Conservation (phyloP, 2,329 filamentous ascomycete genomes). For the Epichloe festucae region DNA sequence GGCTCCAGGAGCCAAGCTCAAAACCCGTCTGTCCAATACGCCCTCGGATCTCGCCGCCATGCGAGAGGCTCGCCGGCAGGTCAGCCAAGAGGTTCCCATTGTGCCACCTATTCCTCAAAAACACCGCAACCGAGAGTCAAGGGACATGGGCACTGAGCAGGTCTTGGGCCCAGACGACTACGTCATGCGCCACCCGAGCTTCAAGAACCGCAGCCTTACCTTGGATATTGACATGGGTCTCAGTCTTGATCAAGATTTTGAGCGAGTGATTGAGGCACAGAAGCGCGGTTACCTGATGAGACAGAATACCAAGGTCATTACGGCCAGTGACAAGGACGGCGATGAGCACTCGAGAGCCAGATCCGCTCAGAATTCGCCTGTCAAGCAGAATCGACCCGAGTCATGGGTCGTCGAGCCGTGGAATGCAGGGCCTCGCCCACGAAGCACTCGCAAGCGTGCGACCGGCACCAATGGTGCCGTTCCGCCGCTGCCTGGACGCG, state of each 20-base stretch:
- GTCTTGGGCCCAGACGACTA: slow-evolving; percentile 26
- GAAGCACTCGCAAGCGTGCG: slow-evolving; percentile 43
- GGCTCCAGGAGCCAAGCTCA: slow-evolving; percentile 72
- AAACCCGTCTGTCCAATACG: slow-evolving; percentile 78
- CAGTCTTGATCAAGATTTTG: slow-evolving; percentile 83
- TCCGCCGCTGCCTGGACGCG: slow-evolving; percentile 77
- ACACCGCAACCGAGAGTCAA: slow-evolving; percentile 42
- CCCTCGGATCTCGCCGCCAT: slow-evolving; percentile 74
- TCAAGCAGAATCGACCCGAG: slow-evolving; percentile 68
- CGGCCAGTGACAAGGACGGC: slow-evolving; percentile 68
- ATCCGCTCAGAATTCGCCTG: slow-evolving; percentile 54
- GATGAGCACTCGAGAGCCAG: slow-evolving; percentile 42
- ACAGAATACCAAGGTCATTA: slow-evolving; percentile 93
- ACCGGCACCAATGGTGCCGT: slow-evolving; percentile 41
- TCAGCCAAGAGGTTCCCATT: slow-evolving; percentile 58
- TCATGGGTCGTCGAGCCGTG: slow-evolving; percentile 96
- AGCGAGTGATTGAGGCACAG: slow-evolving; percentile 88
- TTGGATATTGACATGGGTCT: slow-evolving; percentile 72
- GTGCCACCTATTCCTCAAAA: slow-evolving; percentile 49
- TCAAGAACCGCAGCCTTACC: slow-evolving; percentile 72
- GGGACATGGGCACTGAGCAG: slow-evolving; percentile 29
- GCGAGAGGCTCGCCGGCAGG: slow-evolving; percentile 73
- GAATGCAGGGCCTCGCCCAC: slow-evolving; percentile 67
- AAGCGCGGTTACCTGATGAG: slow-evolving; percentile 99
- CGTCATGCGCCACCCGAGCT: slow-evolving; percentile 53